Percentiles rank a stretch among this genome's conserved stretches.
Evolutionary conservation across 2,329 filamentous ascomycete genomes (phyloP).

Genomic region (Knufia fluminis): DNA sequence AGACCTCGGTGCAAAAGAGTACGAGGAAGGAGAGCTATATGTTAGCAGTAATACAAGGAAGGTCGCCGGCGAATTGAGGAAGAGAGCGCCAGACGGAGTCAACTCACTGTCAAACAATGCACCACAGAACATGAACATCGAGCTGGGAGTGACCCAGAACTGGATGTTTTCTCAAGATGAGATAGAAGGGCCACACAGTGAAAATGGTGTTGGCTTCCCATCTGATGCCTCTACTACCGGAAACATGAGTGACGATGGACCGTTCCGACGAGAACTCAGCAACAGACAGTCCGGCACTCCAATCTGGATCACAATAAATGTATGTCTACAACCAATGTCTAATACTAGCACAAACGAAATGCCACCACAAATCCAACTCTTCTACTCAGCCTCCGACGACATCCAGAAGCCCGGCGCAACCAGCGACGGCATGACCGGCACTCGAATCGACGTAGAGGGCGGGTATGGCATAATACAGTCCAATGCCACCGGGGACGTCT

Average conservation of each 20-base stretch:
- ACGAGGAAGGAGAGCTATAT: neutral
- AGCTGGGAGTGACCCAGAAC: constrained; percentile 51
- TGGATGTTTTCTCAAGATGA: constrained; percentile 55
- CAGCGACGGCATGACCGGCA: constrained; percentile 37
- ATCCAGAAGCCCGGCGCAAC: constrained; percentile 60
- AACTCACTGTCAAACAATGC: constrained; percentile 53
- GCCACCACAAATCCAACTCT: constrained; percentile 68
- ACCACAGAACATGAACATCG: constrained; percentile 50
- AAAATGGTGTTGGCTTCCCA: constrained; percentile 29
- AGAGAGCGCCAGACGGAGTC: constrained; percentile 23
- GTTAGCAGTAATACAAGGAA: neutral
- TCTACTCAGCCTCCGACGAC: constrained; percentile 56
- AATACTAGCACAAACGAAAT: constrained; percentile 39
- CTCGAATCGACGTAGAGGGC: constrained; percentile 46
- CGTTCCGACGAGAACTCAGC: constrained; percentile 15
- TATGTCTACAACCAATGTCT: constrained; percentile 64
- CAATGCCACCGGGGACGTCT: constrained; percentile 58
- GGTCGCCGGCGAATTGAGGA: neutral
- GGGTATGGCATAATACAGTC: constrained; percentile 61
- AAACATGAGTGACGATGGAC: constrained; percentile 17
- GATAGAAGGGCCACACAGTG: constrained; percentile 39
- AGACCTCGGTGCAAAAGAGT: neutral
- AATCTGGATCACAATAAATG: constrained; percentile 77
- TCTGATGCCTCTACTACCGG: constrained; percentile 22
- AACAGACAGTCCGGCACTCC: constrained; percentile 15